Evolutionary conservation across 192 early-diverging fungal genomes (phyloP).

Genomic region (Linnemannia zychae): DNA sequence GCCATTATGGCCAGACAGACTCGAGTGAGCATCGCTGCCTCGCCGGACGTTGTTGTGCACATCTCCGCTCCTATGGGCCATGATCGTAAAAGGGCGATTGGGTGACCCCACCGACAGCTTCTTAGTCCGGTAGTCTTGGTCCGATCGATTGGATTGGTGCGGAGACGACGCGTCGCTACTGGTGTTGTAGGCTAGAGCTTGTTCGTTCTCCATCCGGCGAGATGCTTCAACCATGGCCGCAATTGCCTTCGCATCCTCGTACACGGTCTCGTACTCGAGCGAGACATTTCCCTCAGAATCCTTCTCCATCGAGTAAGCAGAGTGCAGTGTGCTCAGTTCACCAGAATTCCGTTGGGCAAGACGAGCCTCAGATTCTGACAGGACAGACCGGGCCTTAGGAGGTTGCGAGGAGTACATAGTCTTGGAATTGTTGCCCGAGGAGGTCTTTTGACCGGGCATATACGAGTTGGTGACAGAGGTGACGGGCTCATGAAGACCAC

Average conservation of each 20-base stretch:
- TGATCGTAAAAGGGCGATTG: constrained; percentile 15
- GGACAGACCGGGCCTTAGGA: constrained; percentile 3
- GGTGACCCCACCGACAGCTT: constrained; percentile 18
- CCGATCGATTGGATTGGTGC: neutral
- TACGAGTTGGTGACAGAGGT: constrained; percentile 22
- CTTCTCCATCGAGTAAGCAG: constrained; percentile 32
- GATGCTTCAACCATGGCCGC: constrained; percentile 16
- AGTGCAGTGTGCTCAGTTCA: constrained; percentile 36
- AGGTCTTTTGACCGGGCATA: neutral
- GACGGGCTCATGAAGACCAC: constrained; percentile 18
- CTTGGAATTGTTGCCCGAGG: neutral
- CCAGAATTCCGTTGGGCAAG: constrained; percentile 25
- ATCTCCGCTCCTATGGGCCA: neutral
- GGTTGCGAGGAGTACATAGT: constrained; percentile 26
- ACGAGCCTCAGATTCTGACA: constrained; percentile 15
- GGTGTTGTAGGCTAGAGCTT: neutral
- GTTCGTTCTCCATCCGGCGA: constrained; percentile 17
- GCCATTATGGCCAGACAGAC: neutral
- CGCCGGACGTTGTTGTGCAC: constrained; percentile 10
- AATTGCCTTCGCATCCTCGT: neutral
- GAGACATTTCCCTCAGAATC: neutral
- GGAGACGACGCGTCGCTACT: neutral
- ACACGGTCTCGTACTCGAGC: neutral
- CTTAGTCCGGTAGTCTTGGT: constrained; percentile 8
- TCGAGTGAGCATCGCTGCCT: neutral